phyloP scores from a whole-genome alignment of 73 alveolate species.

The Paraurostyla sp. region DNA sequence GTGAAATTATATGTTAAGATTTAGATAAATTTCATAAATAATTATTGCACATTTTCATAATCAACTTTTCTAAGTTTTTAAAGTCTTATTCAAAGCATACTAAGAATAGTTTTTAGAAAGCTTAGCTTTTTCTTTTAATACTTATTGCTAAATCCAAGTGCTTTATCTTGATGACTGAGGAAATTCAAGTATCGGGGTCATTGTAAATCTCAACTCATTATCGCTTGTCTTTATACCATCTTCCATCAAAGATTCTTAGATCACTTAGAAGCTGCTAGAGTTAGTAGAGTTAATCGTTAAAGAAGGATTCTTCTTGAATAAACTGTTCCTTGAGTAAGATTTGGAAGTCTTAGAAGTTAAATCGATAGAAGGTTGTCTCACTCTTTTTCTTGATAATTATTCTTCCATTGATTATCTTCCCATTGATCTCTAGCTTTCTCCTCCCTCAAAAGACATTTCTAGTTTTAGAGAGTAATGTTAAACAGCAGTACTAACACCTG shows the following conservation, averaged over 20 bases:
- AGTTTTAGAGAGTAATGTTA: neutral
- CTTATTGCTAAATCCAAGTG: neutral
- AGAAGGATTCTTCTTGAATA: neutral
- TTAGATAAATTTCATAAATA: neutral
- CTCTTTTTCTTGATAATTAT: neutral
- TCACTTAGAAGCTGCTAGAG: neutral
- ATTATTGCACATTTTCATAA: neutral
- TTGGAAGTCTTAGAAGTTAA: neutral
- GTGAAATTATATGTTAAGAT: neutral
- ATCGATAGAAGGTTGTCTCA: neutral
- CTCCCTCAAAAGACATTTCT: neutral
- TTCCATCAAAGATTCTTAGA: neutral
- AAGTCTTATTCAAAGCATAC: neutral
- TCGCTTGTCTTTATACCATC: neutral
- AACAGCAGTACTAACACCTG: neutral
- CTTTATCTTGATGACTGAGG: neutral
- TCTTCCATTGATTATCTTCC: neutral
- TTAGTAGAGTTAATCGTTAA: neutral
- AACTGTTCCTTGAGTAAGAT: neutral
- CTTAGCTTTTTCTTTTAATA: neutral
- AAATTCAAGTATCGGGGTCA: neutral
- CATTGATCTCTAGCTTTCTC: neutral
- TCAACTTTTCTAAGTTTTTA: neutral
- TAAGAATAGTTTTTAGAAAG: neutral
- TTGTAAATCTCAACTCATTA: neutral